Base-by-base conservation (phyloP, 352 stramenopile species). In the Globisporangium viniferum region DNA sequence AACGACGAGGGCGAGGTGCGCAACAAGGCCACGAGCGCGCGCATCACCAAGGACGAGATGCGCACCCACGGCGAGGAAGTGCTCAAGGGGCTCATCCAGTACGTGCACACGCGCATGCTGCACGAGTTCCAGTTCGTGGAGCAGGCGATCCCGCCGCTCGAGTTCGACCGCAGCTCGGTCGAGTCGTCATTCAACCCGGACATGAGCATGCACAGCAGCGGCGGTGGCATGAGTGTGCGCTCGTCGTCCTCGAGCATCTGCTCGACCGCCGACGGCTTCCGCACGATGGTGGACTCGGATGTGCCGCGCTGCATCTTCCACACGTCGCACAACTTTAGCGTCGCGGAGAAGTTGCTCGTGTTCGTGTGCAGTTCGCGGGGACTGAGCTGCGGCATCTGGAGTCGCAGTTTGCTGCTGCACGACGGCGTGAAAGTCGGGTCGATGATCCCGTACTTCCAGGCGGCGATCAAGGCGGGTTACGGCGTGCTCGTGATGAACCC, bases 401-500 rank as follows among this genome's bases (percentile, higher is more conserved):
- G 87, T 64, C 85, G 91, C 44, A 91, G 78, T 54, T 69, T 96
- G 7, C 62, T 95, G 60, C 73, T 97, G 9, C 86, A 92, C 58
- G 84, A 95, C 46, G 91, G 91, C n/a, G 83, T 97, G 1, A 74
- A 88, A n/a, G 83, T 92, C n/a, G 91, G 91, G 3, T 93, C 84
- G 33, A 97, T 96, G 90, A 73, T 97, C 57, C 86, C 90, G 18
- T 96, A 94, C 67, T 93, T 97, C 61, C 76, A 91, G 57, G 83
- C 87, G 18, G 89, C 90, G 2, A 75, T 86, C 53, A 69, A 77
- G 12, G 78, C 81, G 2, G 91, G 91, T 2, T 97, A 93, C 65
- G 89, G 84, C 36, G 79, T 97, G 27, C 64, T 96, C 24, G 88
- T 97, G 24, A 92, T 95, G 78, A 95, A 96, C 69, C 90, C 91